phyloP scores from a whole-genome alignment of 164 flowering plant species.

The Amborella trichopoda region DNA sequence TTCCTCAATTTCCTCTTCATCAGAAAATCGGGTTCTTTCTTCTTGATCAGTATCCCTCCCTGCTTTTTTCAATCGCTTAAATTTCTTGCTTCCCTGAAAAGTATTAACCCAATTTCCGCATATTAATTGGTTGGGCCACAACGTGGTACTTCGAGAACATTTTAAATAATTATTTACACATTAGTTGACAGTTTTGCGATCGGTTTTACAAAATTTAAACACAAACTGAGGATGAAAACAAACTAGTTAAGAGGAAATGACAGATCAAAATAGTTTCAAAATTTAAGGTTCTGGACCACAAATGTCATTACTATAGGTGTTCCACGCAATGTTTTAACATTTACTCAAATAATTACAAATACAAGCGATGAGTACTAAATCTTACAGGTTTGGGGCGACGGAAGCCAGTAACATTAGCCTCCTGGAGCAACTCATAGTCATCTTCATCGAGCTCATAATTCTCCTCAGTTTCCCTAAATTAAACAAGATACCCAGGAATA shows the following conservation, averaged over 20 bases:
- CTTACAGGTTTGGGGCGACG: constrained; percentile 45
- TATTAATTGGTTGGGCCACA: too few species aligned
- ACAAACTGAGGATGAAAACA: background rate
- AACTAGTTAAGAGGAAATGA: too few species aligned
- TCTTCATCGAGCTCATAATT: constrained; percentile 78
- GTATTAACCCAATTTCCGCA: too few species aligned
- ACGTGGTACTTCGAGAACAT: too few species aligned
- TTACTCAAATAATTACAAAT: too few species aligned
- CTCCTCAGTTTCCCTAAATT: constrained; percentile 51
- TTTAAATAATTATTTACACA: too few species aligned
- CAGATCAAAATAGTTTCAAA: too few species aligned
- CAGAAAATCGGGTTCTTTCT: constrained; percentile 48
- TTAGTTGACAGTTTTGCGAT: background rate
- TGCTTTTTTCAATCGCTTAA: constrained; percentile 85
- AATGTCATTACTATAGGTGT: too few species aligned
- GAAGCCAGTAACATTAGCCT: constrained; percentile 48
- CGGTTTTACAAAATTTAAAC: background rate
- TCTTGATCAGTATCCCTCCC: constrained; percentile 41
- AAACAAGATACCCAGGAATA: background rate
- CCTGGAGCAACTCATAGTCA: constrained; percentile 83
- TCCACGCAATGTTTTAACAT: too few species aligned
- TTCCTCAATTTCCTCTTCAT: constrained; percentile 59
- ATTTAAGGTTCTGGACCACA: too few species aligned
- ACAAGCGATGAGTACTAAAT: too few species aligned
- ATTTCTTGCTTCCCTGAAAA: constrained; percentile 65